Evolutionary conservation across 2,329 filamentous ascomycete genomes (phyloP).

Genomic region (Fusarium subglutinans): DNA sequence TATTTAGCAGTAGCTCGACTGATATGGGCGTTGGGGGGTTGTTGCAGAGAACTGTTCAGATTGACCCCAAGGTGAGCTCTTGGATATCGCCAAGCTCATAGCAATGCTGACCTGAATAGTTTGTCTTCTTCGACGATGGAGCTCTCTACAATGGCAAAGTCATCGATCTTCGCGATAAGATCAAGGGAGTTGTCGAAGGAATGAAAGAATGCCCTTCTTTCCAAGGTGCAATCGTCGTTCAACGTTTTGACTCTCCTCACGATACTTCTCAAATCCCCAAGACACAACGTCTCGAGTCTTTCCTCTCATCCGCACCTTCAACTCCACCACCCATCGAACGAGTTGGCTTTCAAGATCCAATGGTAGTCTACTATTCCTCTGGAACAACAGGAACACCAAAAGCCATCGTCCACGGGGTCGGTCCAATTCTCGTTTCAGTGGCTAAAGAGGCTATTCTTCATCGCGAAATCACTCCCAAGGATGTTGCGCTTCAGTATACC

Average conservation of each 20-base stretch:
- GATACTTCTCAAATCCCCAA: constrained; percentile 64
- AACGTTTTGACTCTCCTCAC: constrained; percentile 69
- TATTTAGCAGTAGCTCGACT: constrained; percentile 81
- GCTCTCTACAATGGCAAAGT: constrained; percentile 82
- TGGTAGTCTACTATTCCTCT: constrained; percentile 80
- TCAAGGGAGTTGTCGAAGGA: constrained; percentile 73
- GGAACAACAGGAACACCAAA: constrained; percentile 87
- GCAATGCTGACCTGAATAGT: constrained; percentile 48
- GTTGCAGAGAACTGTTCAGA: constrained; percentile 77
- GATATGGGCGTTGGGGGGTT: constrained; percentile 86
- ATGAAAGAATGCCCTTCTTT: constrained; percentile 71
- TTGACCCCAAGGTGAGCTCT: constrained; percentile 69
- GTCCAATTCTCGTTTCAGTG: constrained; percentile 66
- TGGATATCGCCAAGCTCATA: background rate
- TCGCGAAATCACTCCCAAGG: constrained; percentile 51
- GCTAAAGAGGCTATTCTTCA: constrained; percentile 68
- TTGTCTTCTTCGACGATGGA: constrained; percentile 85
- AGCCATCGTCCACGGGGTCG: constrained; percentile 82
- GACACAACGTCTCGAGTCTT: constrained; percentile 56
- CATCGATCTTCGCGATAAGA: constrained; percentile 77
- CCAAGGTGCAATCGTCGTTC: constrained; percentile 70
- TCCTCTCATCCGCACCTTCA: constrained; percentile 50
- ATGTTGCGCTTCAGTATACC: constrained; percentile 64
- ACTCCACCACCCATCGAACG: constrained; percentile 63
- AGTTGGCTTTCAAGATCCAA: constrained; percentile 76